A percentile compares a stretch with the other conserved stretches of the same genome.
Evolutionary conservation across 257 asterid genomes (phyloP).

Genomic region (Nicotiana obtusifolia): DNA sequence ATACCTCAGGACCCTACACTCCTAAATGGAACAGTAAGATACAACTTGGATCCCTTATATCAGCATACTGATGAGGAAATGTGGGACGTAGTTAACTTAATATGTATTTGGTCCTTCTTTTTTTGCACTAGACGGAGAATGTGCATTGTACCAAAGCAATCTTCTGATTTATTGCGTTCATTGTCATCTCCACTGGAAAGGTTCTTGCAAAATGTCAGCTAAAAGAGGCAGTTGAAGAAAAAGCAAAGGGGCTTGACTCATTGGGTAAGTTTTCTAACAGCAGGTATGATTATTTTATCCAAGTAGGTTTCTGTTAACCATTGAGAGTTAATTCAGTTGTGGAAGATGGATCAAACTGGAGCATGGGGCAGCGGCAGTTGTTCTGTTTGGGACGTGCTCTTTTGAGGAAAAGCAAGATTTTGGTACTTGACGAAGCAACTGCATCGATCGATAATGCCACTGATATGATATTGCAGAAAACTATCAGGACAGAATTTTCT

Average conservation of each 20-base stretch:
- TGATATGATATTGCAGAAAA: slow-evolving; percentile 80
- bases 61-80: slow-evolving; percentile 68
- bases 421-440: slow-evolving; percentile 94
- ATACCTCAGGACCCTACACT: slow-evolving; percentile 99
- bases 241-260: slow-evolving; percentile 66
- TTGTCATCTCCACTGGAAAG: slow-evolving; percentile 20
- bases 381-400: slow-evolving; percentile 89
- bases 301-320: not conserved
- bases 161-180: not conserved
- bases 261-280: slow-evolving; percentile 39
- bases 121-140: not conserved
- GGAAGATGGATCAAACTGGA: slow-evolving; percentile 98
- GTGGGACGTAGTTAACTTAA: slow-evolving; percentile 61
- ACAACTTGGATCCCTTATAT: slow-evolving; percentile 76
- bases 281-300: not conserved
- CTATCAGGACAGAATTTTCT: slow-evolving; percentile 70
- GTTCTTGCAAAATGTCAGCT: slow-evolving; percentile 90
- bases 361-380: slow-evolving; percentile 90
- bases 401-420: slow-evolving; percentile 65
- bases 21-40: slow-evolving; percentile 83
- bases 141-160: not conserved
- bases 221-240: slow-evolving; percentile 72
- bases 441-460: slow-evolving; percentile 93
- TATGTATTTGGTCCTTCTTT: not conserved
- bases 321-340: slow-evolving; percentile 40